Evolutionary conservation across 441 rosid genomes (phyloP).

Genomic region (Populus trichocarpa): DNA sequence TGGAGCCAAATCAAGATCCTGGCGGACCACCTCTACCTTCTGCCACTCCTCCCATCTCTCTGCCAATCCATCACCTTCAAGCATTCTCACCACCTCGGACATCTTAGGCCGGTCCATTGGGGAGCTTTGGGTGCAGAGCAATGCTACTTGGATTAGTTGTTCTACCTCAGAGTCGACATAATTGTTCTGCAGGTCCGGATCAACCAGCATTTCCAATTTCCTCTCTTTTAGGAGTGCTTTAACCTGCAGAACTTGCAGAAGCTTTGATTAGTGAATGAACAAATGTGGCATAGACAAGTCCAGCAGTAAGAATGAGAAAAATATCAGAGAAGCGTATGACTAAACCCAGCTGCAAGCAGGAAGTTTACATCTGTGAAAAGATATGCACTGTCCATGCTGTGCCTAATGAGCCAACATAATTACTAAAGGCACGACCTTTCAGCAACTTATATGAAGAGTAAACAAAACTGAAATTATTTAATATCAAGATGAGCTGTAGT

Average conservation of each 20-base stretch:
- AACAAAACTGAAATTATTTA: background rate
- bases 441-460: background rate
- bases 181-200: slow-evolving; percentile 65
- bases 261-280: background rate
- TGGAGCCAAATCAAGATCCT: too few species aligned
- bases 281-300: background rate
- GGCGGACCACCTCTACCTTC: too few species aligned
- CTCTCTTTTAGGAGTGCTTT: slow-evolving; percentile 83
- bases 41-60: too few species aligned
- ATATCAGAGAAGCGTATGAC: background rate
- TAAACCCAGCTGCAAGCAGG: background rate
- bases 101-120: too few species aligned
- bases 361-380: background rate
- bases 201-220: slow-evolving; percentile 73
- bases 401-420: background rate
- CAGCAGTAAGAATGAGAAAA: background rate
- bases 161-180: slow-evolving; percentile 28
- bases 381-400: background rate
- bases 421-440: background rate
- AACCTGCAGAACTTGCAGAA: slow-evolving; percentile 38
- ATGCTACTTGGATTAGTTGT: too few species aligned
- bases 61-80: too few species aligned
- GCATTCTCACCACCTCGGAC: too few species aligned
- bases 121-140: too few species aligned
- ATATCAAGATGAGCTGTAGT: background rate